phyloP scores from a whole-genome alignment of 768 basidiomycete species.

The Lactarius quietus region DNA sequence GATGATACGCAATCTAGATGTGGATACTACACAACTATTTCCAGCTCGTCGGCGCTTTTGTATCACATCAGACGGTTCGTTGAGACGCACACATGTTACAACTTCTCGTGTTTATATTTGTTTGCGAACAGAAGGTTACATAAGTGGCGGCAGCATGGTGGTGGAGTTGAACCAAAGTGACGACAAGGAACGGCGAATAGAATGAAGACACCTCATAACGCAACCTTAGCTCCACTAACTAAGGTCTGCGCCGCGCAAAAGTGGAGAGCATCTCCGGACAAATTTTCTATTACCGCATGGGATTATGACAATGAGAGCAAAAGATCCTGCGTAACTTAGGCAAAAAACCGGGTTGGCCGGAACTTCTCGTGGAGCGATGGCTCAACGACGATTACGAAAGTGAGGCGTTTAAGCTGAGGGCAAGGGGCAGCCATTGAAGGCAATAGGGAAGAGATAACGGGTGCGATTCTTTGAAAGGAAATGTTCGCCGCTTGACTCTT shows the following conservation, averaged over 20 bases:
- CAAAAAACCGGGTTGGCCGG: background rate
- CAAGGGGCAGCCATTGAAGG: background rate
- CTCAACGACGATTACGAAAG: background rate
- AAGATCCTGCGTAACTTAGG: constrained; percentile 3
- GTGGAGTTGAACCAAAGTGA: background rate
- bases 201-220: background rate
- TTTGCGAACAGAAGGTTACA: background rate
- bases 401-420: constrained; percentile 1
- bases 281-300: background rate
- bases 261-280: background rate
- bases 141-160: constrained; percentile 2
- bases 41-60: background rate
- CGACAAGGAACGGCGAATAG: background rate
- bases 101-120: background rate
- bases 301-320: background rate
- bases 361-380: background rate
- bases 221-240: background rate
- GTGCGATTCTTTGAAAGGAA: background rate
- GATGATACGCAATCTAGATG: constrained; percentile 7
- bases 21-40: background rate
- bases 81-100: background rate
- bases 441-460: constrained; percentile 15
- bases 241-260: background rate
- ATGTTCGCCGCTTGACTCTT: background rate
- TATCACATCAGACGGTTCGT: background rate